phyloP scores from a whole-genome alignment of 495 filamentous ascomycete species.

The Hapsidospora chrysogenum region DNA sequence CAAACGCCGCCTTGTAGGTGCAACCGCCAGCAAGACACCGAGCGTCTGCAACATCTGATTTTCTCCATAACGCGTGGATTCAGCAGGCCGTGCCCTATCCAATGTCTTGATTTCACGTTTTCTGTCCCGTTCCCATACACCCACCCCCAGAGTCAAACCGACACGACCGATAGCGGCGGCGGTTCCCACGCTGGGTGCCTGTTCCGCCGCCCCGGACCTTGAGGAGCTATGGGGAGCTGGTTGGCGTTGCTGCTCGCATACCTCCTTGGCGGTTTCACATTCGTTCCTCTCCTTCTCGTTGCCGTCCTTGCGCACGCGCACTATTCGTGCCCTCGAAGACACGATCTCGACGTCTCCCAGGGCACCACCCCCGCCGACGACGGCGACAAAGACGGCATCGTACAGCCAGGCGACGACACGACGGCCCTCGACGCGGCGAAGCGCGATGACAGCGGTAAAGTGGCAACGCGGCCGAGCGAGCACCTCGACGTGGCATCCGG shows the following conservation, averaged over 20 bases:
- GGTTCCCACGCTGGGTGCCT: too few species aligned
- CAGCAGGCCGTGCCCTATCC: not conserved
- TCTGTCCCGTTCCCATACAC: not conserved
- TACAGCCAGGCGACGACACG: slow-evolving; percentile 30
- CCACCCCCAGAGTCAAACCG: not conserved
- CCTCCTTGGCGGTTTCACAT: slow-evolving; percentile 78
- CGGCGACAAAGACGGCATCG: slow-evolving; percentile 19
- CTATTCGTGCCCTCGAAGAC: too few species aligned
- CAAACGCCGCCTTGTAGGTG: not conserved
- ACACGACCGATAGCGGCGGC: too few species aligned
- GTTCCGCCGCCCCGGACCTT: not conserved
- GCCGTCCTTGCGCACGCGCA: slow-evolving; percentile 51
- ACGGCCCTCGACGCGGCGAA: slow-evolving; percentile 26
- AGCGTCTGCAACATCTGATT: not conserved
- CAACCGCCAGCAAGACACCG: not conserved
- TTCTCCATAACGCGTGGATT: not conserved
- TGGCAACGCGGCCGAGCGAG: slow-evolving; percentile 21
- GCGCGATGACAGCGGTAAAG: slow-evolving; percentile 21
- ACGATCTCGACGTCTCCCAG: slow-evolving; percentile 12
- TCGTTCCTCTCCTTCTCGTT: slow-evolving; percentile 60
- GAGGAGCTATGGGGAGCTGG: slow-evolving; percentile 46
- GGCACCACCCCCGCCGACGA: slow-evolving; percentile 7
- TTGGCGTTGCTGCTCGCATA: slow-evolving; percentile 57
- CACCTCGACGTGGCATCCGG: slow-evolving; percentile 77
- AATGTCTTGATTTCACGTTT: slow-evolving; percentile 1